Evolutionary conservation across 495 filamentous ascomycete species (phyloP).

Genomic region (Xylaria castorea): DNA sequence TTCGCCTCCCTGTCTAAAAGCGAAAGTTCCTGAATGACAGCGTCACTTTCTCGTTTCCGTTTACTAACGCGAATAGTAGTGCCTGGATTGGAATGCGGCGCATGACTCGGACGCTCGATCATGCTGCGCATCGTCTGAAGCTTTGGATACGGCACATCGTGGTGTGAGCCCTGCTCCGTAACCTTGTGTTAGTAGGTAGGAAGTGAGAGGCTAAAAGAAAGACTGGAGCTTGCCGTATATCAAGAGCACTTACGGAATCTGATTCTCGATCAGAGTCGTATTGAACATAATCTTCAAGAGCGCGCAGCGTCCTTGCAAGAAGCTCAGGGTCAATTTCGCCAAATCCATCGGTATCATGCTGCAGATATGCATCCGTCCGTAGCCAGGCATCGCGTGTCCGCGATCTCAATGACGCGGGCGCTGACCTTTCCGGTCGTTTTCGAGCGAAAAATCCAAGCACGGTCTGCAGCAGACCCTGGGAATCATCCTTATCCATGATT

Average conservation of each 20-base stretch:
- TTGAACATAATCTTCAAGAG: constrained; percentile 42
- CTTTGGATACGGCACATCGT: neutral
- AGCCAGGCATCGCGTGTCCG: constrained; percentile 41
- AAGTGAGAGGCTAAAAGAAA: neutral
- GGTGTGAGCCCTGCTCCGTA: constrained; percentile 12
- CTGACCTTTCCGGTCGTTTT: constrained; percentile 42
- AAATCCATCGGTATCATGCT: constrained; percentile 37
- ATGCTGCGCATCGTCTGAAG: constrained; percentile 24
- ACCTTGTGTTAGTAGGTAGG: neutral
- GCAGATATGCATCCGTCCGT: constrained; percentile 44
- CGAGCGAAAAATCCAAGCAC: constrained; percentile 44
- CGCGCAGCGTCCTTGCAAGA: constrained; percentile 36
- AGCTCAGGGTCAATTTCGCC: constrained; percentile 34
- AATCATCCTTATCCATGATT: constrained; percentile 25
- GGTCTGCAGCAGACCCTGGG: constrained; percentile 36
- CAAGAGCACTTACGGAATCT: neutral
- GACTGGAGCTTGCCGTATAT: neutral
- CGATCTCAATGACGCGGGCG: constrained; percentile 39
- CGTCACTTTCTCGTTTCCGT: neutral
- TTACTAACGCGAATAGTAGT: constrained; percentile 5
- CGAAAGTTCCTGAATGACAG: neutral
- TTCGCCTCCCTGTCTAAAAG: neutral
- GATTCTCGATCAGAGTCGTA: neutral
- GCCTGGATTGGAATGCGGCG: constrained; percentile 30
- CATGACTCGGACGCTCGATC: constrained; percentile 29